Base-by-base conservation (phyloP, 768 basidiomycete species). In the Leccinum sublutescens region DNA sequence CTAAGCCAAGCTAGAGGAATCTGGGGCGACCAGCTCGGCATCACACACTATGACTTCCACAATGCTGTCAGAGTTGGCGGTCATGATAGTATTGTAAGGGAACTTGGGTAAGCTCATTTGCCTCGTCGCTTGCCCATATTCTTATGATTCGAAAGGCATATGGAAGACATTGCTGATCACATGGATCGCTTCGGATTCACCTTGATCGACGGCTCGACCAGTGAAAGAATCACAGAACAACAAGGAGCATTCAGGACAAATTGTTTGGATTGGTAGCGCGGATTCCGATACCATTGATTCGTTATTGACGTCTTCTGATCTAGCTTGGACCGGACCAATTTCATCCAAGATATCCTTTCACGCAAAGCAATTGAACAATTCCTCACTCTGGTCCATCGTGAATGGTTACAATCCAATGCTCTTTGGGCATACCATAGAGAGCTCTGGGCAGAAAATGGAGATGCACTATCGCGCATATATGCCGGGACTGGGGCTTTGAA, bases 371-470 rank as follows among this genome's bases (percentile, higher is more conserved):
- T 98, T 15, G 89, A 94, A 67, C 84, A 91, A 61, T 98, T 93
- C 69, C 82, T 98, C 36, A 71, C 80, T 45, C 86, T 93, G 40
- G 85, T 91, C 52, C 86, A 86, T 43, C 84, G 86, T 2, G 88
- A 89, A 68, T 95, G 91, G 89, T 68, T 85, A 29, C 80, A 82
- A 54, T 85, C 85, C 10, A 79, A 77, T 58, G 75, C 82, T 8
- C 77, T 98, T 10, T 98, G 95, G 93, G 79, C 84, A 0, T 79
- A 91, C 50, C 96, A 98, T 73, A 86, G 95, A 21, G 91, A 95
- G 70, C 77, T 98, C 4, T 99, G 95, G 95, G 97, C 97, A 1
- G 96, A 95, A 77, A 96, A 94, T 67, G 95, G 95, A 12, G 95
- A 97, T 70, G 91, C 92, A 0, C 72, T 99, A 40, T 94, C 92